Evolutionary conservation across 2,329 filamentous ascomycete genomes (phyloP).

Genomic region (Dryadomyces quercivorus): DNA sequence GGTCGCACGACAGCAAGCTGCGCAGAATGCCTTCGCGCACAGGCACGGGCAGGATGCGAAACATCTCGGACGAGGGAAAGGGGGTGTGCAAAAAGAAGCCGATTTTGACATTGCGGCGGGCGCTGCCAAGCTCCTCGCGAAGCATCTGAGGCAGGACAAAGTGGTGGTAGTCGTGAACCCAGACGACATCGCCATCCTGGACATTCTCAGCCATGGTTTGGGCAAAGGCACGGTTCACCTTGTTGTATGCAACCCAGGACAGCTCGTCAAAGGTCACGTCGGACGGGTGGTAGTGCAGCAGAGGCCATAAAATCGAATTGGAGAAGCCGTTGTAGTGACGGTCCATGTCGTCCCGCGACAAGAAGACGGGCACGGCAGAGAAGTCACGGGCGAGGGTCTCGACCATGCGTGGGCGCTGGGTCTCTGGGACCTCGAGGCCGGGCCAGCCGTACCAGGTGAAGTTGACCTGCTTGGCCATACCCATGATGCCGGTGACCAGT

Average conservation of each 20-base stretch:
- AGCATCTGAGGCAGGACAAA: slow-evolving; percentile 96
- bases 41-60: slow-evolving; percentile 87
- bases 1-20: slow-evolving; percentile 82
- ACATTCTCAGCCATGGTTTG: slow-evolving; percentile 78
- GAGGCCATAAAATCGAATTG: slow-evolving; percentile 95
- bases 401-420: slow-evolving; percentile 63
- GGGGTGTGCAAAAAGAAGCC: slow-evolving; percentile 97
- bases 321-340: slow-evolving; percentile 97
- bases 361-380: slow-evolving; percentile 80
- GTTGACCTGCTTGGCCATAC: slow-evolving; percentile 79
- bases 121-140: slow-evolving; percentile 70
- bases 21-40: slow-evolving; percentile 80
- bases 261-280: slow-evolving; percentile 97
- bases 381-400: slow-evolving; percentile 76
- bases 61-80: slow-evolving; percentile 94
- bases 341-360: slow-evolving; percentile 87
- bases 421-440: slow-evolving; percentile 78
- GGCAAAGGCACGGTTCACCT: slow-evolving; percentile 87
- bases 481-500: slow-evolving; percentile 84
- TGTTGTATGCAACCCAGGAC: slow-evolving; percentile 83
- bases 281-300: slow-evolving; percentile 97
- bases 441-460: slow-evolving; percentile 99
- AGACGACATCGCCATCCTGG: slow-evolving; percentile 86
- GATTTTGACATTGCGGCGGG: slow-evolving; percentile 87
- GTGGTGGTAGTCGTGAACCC: slow-evolving; percentile 97